Evolutionary conservation across 2,329 filamentous ascomycete genomes (phyloP), one percentile per base, ranked within the genome.

Genomic region (Ophiocordyceps australis): DNA sequence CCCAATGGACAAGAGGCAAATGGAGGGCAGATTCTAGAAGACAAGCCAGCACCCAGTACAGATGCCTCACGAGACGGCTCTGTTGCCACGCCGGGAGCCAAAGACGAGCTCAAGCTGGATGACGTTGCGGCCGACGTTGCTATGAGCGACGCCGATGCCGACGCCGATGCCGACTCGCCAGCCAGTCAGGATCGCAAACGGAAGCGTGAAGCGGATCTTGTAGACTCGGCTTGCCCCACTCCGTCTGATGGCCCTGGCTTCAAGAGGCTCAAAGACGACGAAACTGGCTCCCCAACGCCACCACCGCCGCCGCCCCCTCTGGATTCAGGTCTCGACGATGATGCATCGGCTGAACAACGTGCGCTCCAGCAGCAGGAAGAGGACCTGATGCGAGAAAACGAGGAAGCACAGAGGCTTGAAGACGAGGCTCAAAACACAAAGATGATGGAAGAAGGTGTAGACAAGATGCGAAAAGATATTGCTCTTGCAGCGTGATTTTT

Each of bases 181-280:
- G 52, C 48, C 20, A 61, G 60, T 28, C 46, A 56, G 15, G 61
- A 64, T 15, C 53, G 65, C 25, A 81, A 82, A 46, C 65, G 76
- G 8, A 82, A 81, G 46, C 62, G 74, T 17, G 46, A 47, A n/a
- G 38, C 38, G 1, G 45, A 49, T 20, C 35, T 35, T 5, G 37
- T 35, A 19, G 54, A 50, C 11, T 59, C 59, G 16, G 50, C 54
- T 2, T 54, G 47, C 20, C 39, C 49, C 20, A 65, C 61, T 2
- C 63, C 65, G 2, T 57, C 55, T 2, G 71, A 74, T 35, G 55
- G 57, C n/a, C 65, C 64, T 14, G 62, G 57, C 20, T 45, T 60
- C 16, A 70, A 69, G 46, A 55, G 60, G 9, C 31, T 62, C 26
- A 61, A 59, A 34, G 60, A 65, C 28, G 53, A 58, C 9, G 56